Conservation (phyloP, 108 stramenopile genomes). For the Phaeodactylum tricornutum region DNA sequence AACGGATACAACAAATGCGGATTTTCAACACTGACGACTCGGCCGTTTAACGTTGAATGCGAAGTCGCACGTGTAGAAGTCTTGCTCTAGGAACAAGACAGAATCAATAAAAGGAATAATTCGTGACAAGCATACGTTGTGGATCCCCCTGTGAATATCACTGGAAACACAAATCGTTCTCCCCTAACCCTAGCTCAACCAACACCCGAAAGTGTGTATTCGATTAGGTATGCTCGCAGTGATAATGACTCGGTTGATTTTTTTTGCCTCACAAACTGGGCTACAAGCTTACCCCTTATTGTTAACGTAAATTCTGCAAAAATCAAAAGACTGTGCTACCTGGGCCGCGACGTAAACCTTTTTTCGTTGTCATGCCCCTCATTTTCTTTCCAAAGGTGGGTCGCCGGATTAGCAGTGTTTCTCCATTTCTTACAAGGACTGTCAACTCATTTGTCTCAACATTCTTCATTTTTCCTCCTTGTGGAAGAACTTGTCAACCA, state of each 20-base stretch:
- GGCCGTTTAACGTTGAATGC: too few species aligned
- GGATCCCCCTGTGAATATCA: too few species aligned
- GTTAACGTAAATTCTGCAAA: neutral
- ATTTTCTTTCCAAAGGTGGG: neutral
- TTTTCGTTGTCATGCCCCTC: too few species aligned
- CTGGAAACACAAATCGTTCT: too few species aligned
- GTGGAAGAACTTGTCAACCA: conserved; percentile 51
- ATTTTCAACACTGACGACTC: neutral
- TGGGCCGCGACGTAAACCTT: too few species aligned
- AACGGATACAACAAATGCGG: neutral
- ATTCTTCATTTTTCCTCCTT: neutral
- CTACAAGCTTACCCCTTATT: neutral
- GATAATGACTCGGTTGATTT: neutral
- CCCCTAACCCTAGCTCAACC: too few species aligned
- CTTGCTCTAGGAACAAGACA: too few species aligned
- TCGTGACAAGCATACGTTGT: too few species aligned
- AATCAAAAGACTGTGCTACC: neutral
- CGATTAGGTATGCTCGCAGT: neutral
- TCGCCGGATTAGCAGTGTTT: conserved; percentile 1
- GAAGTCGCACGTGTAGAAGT: too few species aligned
- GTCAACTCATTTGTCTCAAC: neutral
- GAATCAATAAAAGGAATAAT: too few species aligned
- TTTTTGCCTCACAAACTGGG: neutral
- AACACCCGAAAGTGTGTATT: too few species aligned
- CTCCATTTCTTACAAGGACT: too few species aligned